Base-by-base conservation (phyloP, 2,329 filamentous ascomycete genomes). In the Lecanoromycetidae sp. region DNA sequence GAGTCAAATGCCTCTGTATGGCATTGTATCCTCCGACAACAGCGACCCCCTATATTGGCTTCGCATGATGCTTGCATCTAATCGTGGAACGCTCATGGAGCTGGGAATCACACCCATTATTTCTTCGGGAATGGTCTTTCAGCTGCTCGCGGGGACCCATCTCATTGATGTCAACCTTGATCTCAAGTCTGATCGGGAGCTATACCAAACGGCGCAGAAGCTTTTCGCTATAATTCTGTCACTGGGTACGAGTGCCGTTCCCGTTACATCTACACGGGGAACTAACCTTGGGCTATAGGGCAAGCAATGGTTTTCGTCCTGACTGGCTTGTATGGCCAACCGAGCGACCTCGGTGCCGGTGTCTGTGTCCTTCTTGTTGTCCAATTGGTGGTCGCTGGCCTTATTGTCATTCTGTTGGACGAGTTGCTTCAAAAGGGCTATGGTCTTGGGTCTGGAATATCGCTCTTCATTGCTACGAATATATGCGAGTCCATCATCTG, bases 401-500 rank as follows among this genome's bases (percentile, higher is more conserved):
- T 98, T 71, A 94, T 98, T 63, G 93, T 98, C 69, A 96, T 98
- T 68, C 85, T 98, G 51, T 85, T 98, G 50, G 91, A 98, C 62
- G 91, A 98, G 77, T 82, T 98, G 52, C 83, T 98, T 60, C 93
- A 98, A 74, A 98, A 98, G 80, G 91, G 91, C 58, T 98, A 98
- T 63, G 91, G 91, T 69, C 83, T 98, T 56, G 91, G 37, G 29
- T 40, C 37, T 64, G 91, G 91, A 71, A 98, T 98, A 67, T 96
- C 90, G 39, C 84, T 98, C 55, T 98, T 98, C 78, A 98, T 98
- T 65, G 91, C 91, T 57, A 98, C 91, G 74, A 96, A 96, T 79
- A 96, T 98, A 63, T 98, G 91, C 85, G 91, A 98, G 76, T 95
- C 90, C 49, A 98, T 98, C 68, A 84, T 98, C 73, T 98, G 91